phyloP scores from a whole-genome alignment of 1,284 basidiomycete genomes.

The Leccinum huronense region DNA sequence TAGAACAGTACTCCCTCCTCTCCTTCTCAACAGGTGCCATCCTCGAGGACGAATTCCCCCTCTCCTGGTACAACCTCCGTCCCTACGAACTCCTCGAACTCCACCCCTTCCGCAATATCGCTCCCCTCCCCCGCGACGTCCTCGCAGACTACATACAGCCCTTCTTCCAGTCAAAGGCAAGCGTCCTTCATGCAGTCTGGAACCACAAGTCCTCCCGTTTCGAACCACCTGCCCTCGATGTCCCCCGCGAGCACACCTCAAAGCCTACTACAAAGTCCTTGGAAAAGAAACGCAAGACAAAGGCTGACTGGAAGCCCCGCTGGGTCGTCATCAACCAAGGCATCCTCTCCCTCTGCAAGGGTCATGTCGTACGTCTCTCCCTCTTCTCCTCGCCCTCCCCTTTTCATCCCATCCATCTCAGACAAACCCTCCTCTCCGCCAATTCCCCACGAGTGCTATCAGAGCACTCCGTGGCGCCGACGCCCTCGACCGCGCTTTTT shows the following conservation, averaged over 20 bases:
- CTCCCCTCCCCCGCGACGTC: conserved; percentile 43
- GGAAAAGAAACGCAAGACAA: conserved; percentile 33
- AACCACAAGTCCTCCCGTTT: conserved; percentile 26
- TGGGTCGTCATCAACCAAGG: conserved; percentile 65
- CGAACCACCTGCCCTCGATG: conserved; percentile 22
- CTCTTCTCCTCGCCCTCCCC: background rate
- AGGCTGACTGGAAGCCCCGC: conserved; percentile 59
- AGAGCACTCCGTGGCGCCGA: conserved; percentile 47
- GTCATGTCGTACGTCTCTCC: conserved; percentile 46
- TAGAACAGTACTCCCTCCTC: conserved; percentile 46
- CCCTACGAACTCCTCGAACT: conserved; percentile 67
- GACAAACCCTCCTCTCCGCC: conserved; percentile 45
- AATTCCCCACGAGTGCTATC: conserved; percentile 43
- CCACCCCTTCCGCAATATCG: conserved; percentile 45
- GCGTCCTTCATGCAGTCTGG: conserved; percentile 50
- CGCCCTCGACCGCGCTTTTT: conserved; percentile 40
- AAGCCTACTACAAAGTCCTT: background rate
- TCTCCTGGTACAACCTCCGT: conserved; percentile 56
- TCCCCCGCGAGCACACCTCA: background rate
- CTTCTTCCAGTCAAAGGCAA: conserved; percentile 65
- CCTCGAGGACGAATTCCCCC: conserved; percentile 59
- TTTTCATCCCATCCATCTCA: conserved; percentile 25
- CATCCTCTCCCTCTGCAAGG: conserved; percentile 51
- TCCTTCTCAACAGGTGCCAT: conserved; percentile 65
- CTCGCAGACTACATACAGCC: conserved; percentile 56